Base-by-base conservation (phyloP, 1,284 basidiomycete species). In the Fistulinella staudtii region DNA sequence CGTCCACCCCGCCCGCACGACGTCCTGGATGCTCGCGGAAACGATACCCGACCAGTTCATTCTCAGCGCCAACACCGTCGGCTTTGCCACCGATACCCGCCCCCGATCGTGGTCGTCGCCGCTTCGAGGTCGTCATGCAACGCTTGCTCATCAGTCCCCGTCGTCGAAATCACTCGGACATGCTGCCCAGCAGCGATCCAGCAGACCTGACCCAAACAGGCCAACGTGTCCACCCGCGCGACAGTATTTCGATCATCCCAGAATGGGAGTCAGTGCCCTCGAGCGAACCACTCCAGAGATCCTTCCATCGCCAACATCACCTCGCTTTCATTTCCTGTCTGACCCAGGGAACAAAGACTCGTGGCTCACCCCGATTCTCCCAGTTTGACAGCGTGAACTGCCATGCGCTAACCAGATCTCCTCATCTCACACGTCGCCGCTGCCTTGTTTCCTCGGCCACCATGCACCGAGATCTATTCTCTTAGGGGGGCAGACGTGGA, bases 71-170 rank as follows among this genome's bases (percentile, higher is more conserved):
- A n/a, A n/a, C n/a, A n/a, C n/a, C n/a, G n/a, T n/a, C n/a, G n/a
- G n/a, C n/a, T n/a, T n/a, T n/a, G n/a, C n/a, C 27, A 15, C 51
- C 53, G 54, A 57, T 57, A 30, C 4, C 54, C 34, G 51, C 54
- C 54, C 51, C 24, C 40, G 54, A 59, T 59, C 57, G 51, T 18
- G 29, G n/a, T n/a, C n/a, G n/a, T n/a, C n/a, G n/a, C n/a, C 2
- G 14, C 51, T 53, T 55, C 53, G 22, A 56, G 50, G 53, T 55
- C 54, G 56, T 36, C n/a, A 58, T 43, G 53, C 53, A 58, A 54
- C 53, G 10, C 20, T 25, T 13, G n/a, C 33, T 17, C 18, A n/a
- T 24, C 31, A 25, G 34, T 29, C 39, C 25, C 10, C 28, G n/a
- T n/a, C n/a, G n/a, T n/a, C n/a, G n/a, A n/a, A n/a, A n/a, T n/a